Base-by-base conservation (phyloP, 2,329 filamentous ascomycete species). In the Verticillium albo-atrum region DNA sequence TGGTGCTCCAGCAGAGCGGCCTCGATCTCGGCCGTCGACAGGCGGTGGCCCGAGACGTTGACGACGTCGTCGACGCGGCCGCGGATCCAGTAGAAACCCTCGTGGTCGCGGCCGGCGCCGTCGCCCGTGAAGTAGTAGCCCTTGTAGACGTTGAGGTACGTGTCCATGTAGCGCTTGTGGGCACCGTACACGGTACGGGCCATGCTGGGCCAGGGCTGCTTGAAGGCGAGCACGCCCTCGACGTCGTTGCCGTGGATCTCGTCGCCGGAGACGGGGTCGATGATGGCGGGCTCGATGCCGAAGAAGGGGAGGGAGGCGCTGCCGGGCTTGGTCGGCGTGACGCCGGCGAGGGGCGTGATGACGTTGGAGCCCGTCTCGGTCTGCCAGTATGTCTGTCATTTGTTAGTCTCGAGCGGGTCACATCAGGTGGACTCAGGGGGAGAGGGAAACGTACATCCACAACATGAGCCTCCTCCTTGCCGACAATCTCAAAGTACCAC, bases 1-100 rank as follows among this genome's bases (percentile, higher is more conserved):
- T 87, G 83, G 75, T 98, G 93, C 81, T 98, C 94, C 66, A 99
- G 89, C 55, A 99, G 87, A 20, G 95, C 95, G 28, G 95, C 95
- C 78, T 99, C 95, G 65, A 99, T 99, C 77, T 99, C 95, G 35
- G 95, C 94, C 10, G 95, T 99, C 17, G 94, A 98, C 63, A 99
- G 83, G 74, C 95, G 89, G 77, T 99, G 95, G 28, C 95, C 95
- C 68, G 90, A 95, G 63, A 99, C 95, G 76, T 99, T 99, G 75
- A 99, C 94, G 51, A 99, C 95, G 70, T 99, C 95, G 72, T 99
- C 95, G 57, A 99, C 95, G 75, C 95, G 92, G 65, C 95, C 95
- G 63, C 95, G 91, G 74, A 99, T 99, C 95, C 95, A 99, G 86
- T 98, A 99, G 82, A 97, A 99, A 60, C 95, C 95, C 70, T 99